A percentile compares a stretch with the other conserved stretches of the same genome.
phyloP scores from a whole-genome alignment of 73 alveolate genomes.

The Tetrahymena thermophila region DNA sequence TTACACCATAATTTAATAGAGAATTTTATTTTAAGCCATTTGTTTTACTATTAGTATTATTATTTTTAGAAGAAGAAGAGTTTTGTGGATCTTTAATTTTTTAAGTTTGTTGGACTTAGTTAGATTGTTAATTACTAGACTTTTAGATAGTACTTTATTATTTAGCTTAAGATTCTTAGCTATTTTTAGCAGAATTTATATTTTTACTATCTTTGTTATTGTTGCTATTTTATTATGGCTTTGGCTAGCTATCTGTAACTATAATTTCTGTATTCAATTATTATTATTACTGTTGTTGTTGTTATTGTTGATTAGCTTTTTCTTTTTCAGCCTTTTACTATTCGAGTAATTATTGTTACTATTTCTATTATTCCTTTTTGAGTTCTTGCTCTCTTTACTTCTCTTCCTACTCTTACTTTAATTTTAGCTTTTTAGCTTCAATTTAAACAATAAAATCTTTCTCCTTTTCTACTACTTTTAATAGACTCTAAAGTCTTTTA shows the following conservation, averaged over 20 bases:
- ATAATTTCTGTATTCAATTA: neutral
- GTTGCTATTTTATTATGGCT: neutral
- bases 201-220: too few relatives aligned
- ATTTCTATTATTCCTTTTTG: neutral
- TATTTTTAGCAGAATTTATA: neutral
- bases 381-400: neutral
- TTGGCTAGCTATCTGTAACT: neutral
- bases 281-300: neutral
- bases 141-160: neutral
- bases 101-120: neutral
- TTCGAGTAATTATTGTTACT: neutral
- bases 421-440: neutral
- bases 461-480: constrained; percentile 91
- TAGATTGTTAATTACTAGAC: neutral
- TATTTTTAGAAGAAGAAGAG: neutral
- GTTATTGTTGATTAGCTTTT: neutral
- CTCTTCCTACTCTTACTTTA: neutral
- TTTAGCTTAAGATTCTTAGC: neutral
- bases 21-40: neutral
- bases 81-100: neutral
- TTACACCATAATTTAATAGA: neutral
- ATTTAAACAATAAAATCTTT: constrained; percentile 11
- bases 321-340: neutral
- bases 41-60: neutral
- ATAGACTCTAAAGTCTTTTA: constrained; percentile 89